A percentile compares a stretch with the other conserved stretches of the same genome.
phyloP scores from a whole-genome alignment of 1,139 yeast species.

The Scheffersomyces segobiensis region DNA sequence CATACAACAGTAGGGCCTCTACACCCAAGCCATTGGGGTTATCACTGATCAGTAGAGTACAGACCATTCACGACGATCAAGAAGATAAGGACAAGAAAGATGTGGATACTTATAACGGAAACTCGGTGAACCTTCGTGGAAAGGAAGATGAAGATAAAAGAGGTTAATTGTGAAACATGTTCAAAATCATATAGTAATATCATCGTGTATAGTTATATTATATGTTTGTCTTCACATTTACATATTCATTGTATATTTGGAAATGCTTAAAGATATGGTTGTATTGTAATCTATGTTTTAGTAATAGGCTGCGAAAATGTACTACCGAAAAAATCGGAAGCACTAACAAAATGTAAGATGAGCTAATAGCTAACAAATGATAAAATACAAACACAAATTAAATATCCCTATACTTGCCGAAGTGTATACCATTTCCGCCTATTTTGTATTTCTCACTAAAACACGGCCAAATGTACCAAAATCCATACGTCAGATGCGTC shows the following conservation, averaged over 20 bases:
- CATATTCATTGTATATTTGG: not conserved
- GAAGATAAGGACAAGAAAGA: constrained; percentile 9
- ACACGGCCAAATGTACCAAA: not conserved
- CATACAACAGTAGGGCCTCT: constrained; percentile 9
- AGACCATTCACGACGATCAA: constrained; percentile 17
- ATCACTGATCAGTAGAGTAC: constrained; percentile 19
- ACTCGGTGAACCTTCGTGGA: constrained; percentile 16
- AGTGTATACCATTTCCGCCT: not conserved
- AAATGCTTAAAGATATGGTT: no score
- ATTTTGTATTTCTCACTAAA: no score
- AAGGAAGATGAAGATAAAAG: constrained; percentile 14
- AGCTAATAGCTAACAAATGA: no score
- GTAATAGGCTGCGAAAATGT: no score
- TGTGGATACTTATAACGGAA: constrained; percentile 22
- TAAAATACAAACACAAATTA: no score
- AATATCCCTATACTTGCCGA: not conserved
- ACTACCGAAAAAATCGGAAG: no score
- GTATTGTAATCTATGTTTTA: no score
- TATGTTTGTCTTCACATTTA: not conserved
- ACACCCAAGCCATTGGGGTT: constrained; percentile 16
- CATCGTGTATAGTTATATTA: no score
- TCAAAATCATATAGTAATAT: not conserved
- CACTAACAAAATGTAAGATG: no score
- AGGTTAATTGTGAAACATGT: not conserved
- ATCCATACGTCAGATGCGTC: not conserved